A percentile compares a stretch with the other conserved stretches of the same genome.
Evolutionary conservation across 192 early-diverging fungal species (phyloP).

Genomic region (Coemansia pectinata): DNA sequence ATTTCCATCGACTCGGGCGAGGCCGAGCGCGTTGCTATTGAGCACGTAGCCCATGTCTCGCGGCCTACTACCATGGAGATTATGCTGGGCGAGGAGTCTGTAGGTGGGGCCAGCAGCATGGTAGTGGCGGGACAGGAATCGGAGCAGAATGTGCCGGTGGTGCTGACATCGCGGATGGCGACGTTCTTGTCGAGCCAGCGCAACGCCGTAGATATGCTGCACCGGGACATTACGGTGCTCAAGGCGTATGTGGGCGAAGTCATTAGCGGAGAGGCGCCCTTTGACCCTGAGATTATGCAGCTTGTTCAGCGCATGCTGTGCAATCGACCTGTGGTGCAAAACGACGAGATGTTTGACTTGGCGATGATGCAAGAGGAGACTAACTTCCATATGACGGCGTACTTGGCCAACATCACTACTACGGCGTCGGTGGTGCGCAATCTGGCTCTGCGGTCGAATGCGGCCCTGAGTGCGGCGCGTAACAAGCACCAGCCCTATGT

Average conservation of each 20-base stretch:
- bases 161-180: constrained; percentile 26
- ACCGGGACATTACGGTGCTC: constrained; percentile 39
- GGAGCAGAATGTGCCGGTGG: background rate
- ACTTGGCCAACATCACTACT: constrained; percentile 30
- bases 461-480: constrained; percentile 30
- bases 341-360: constrained; percentile 43
- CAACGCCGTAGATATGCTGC: constrained; percentile 51
- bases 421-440: constrained; percentile 31
- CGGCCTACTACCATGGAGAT: constrained; percentile 17
- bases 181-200: constrained; percentile 46
- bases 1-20: constrained; percentile 49
- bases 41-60: constrained; percentile 44
- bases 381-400: constrained; percentile 40
- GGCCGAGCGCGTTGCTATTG: constrained; percentile 51
- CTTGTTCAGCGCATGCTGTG: constrained; percentile 51
- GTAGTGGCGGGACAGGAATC: background rate
- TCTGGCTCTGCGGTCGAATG: constrained; percentile 38
- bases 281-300: constrained; percentile 52
- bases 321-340: constrained; percentile 39
- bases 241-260: constrained; percentile 49
- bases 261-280: constrained; percentile 27
- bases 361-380: constrained; percentile 52
- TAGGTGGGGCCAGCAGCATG: background rate
- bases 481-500: constrained; percentile 33
- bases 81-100: background rate